Conservation (phyloP, 768 basidiomycete genomes). For the Phlebiopsis flavidoalba region DNA sequence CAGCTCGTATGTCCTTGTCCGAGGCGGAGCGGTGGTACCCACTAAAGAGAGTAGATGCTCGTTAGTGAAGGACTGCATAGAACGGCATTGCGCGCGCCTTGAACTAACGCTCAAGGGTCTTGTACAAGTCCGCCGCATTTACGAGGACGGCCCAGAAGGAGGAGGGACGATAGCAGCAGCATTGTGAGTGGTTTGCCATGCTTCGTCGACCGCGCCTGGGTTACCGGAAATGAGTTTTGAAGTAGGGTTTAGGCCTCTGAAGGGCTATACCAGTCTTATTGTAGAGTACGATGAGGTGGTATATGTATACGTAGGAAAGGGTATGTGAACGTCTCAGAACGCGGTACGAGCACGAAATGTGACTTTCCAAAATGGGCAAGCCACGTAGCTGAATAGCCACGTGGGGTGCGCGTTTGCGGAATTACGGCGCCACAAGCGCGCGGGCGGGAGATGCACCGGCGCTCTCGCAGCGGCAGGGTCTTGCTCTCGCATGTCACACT, state of each 20-base stretch:
- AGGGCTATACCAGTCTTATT: background rate
- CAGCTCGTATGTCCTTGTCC: slow-evolving; percentile 85
- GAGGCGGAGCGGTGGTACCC: slow-evolving; percentile 73
- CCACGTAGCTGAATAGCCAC: slow-evolving; percentile 8
- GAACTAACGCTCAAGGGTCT: slow-evolving; percentile 71
- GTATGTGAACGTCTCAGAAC: background rate
- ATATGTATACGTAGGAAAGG: background rate
- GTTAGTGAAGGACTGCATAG: slow-evolving; percentile 18
- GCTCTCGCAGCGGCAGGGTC: background rate
- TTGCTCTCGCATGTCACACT: background rate
- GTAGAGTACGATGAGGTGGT: background rate
- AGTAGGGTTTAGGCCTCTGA: background rate
- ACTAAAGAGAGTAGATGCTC: slow-evolving; percentile 35
- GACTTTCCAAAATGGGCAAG: background rate
- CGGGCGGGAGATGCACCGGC: background rate
- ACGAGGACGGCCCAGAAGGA: slow-evolving; percentile 30
- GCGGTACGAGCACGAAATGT: background rate
- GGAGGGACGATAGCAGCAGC: slow-evolving; percentile 25
- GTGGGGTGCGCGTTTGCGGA: background rate
- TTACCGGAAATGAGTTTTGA: background rate
- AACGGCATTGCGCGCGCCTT: slow-evolving; percentile 26
- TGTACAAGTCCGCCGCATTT: slow-evolving; percentile 73
- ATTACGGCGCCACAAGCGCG: background rate
- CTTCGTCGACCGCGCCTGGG: background rate
- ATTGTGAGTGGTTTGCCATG: slow-evolving; percentile 24